These are phyloP conservation scores for Pyricularia grisea DNA, from an alignment of 2,329 filamentous ascomycete species.

Conservation along the genomic window DNA sequence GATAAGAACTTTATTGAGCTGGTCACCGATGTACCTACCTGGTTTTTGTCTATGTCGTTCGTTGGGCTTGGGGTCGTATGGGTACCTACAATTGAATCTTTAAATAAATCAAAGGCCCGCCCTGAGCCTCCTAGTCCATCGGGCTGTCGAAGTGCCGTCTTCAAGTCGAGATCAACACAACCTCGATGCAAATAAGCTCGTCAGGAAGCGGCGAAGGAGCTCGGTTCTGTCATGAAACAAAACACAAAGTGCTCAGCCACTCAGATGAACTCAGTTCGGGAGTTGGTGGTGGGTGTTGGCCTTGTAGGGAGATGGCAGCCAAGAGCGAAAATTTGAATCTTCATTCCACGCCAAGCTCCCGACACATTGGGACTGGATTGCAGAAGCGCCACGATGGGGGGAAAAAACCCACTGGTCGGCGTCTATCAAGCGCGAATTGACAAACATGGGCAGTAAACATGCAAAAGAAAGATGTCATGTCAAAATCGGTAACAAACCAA, in stretches of 20 bases:
- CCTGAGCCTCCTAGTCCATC: not conserved
- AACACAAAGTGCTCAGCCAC: not conserved
- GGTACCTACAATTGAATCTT: not conserved
- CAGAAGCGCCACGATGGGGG: not conserved
- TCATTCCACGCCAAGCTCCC: not conserved
- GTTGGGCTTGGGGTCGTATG: not conserved
- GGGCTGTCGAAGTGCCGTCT: not conserved
- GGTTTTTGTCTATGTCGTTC: not conserved
- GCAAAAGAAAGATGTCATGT: not conserved
- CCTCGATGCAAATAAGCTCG: not conserved
- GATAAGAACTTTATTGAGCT: not conserved
- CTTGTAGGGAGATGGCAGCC: not conserved
- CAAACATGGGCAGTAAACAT: not conserved
- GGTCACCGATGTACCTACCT: not conserved
- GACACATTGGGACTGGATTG: slow-evolving; percentile 2
- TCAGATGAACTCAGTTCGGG: not conserved
- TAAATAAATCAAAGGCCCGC: not conserved
- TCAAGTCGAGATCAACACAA: not conserved
- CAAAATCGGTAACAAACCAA: not conserved
- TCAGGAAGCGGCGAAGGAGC: not conserved
- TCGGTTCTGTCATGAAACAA: not conserved
- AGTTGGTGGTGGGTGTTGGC: not conserved
- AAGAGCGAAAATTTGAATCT: not conserved
- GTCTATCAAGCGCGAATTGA: slow-evolving; percentile 1
- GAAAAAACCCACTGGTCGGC: not conserved